Conservation (phyloP, 257 asterid genomes). For the Scutellaria galericulata region DNA sequence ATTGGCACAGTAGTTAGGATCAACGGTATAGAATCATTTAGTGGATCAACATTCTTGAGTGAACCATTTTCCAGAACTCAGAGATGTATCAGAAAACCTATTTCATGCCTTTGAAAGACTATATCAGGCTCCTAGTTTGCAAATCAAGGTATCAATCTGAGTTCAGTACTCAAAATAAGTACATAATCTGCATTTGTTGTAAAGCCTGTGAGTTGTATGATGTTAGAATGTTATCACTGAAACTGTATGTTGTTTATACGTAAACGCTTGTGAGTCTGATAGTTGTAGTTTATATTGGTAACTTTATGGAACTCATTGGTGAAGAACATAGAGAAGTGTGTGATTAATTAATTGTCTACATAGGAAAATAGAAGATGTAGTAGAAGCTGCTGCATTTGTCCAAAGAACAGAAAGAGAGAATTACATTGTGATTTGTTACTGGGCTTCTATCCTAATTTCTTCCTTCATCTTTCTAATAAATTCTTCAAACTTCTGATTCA, state of each 20-base stretch:
- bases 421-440: constrained; percentile 38
- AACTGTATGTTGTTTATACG: constrained; percentile 10
- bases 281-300: neutral
- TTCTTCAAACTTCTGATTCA: constrained; percentile 52
- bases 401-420: neutral
- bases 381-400: neutral
- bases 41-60: constrained; percentile 16
- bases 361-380: neutral
- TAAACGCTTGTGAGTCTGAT: neutral
- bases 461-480: constrained; percentile 57
- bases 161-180: neutral
- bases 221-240: neutral
- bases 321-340: constrained; percentile 1
- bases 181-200: neutral
- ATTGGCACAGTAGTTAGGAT: constrained; percentile 18
- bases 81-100: constrained; percentile 18
- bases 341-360: neutral
- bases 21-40: neutral
- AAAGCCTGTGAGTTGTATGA: neutral
- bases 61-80: constrained; percentile 6
- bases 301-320: constrained; percentile 3
- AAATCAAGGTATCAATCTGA: constrained; percentile 8
- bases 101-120: neutral
- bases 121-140: neutral
- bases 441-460: constrained; percentile 51